These are phyloP conservation scores for Oryza coarctata DNA, from an alignment of 176 grass and related monocot genomes.

Conservation along the genomic window DNA sequence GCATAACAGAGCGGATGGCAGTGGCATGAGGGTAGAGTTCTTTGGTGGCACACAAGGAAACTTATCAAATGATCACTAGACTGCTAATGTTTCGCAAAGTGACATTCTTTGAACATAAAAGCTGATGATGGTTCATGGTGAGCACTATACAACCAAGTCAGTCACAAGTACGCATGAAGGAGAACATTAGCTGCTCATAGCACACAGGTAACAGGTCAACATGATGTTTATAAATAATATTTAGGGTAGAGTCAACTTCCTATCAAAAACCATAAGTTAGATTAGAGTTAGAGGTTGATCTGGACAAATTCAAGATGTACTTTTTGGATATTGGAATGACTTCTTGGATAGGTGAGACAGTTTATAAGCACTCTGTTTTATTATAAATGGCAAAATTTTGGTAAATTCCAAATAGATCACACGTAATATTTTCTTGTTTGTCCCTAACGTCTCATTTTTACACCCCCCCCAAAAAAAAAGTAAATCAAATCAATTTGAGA, in stretches of 20 bases:
- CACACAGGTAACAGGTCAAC: background rate
- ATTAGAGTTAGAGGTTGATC: background rate
- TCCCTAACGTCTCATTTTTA: too few relatives aligned
- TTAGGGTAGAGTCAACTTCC: conserved; percentile 4
- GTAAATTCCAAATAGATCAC: too few relatives aligned
- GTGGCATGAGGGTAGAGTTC: background rate
- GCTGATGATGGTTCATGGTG: background rate
- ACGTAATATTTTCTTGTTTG: too few relatives aligned
- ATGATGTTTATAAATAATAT: background rate
- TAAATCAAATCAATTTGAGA: too few relatives aligned
- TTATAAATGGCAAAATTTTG: too few relatives aligned
- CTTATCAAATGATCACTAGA: background rate
- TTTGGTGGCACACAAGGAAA: background rate
- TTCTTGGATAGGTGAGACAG: too few relatives aligned
- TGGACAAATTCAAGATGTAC: too few relatives aligned
- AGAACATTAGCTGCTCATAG: background rate
- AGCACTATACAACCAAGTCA: background rate
- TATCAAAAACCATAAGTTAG: background rate
- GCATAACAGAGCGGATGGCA: background rate
- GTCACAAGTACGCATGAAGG: background rate
- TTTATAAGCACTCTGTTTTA: too few relatives aligned
- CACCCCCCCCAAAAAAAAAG: too few relatives aligned
- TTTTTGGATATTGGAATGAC: too few relatives aligned
- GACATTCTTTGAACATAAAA: conserved; percentile 1
- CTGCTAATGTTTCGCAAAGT: background rate